phyloP scores from a whole-genome alignment of 306 rosid species.

The Casuarina cunninghamiana region DNA sequence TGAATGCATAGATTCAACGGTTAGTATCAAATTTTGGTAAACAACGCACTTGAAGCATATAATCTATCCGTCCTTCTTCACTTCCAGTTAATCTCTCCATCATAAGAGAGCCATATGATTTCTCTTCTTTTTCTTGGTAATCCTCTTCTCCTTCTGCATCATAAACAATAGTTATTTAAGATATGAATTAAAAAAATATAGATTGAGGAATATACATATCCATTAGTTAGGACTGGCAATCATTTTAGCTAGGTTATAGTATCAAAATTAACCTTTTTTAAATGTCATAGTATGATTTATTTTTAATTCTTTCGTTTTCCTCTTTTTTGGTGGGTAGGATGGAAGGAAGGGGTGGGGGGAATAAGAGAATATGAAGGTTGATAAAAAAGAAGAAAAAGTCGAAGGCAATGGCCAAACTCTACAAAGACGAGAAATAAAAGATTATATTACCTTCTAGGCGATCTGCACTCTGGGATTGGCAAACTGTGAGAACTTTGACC shows the following conservation, averaged over 20 bases:
- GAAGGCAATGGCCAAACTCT: not conserved
- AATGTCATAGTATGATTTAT: not conserved
- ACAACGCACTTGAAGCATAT: conserved; percentile 81
- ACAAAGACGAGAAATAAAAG: not conserved
- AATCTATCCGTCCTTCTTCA: conserved; percentile 76
- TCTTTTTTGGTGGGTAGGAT: not conserved
- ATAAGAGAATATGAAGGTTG: not conserved
- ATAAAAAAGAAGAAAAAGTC: not conserved
- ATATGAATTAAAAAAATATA: not conserved
- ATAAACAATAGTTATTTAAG: conserved; percentile 12
- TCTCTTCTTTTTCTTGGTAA: conserved; percentile 58
- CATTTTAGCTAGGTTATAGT: not conserved
- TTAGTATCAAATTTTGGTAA: conserved; percentile 16
- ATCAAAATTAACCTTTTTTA: not conserved
- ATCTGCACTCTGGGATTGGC: conserved; percentile 63
- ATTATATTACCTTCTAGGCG: conserved; percentile 52
- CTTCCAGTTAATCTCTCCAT: conserved; percentile 84
- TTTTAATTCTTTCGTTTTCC: not conserved
- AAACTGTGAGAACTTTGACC: conserved; percentile 82
- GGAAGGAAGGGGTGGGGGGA: not conserved
- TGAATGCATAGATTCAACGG: conserved; percentile 17
- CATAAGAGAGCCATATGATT: conserved; percentile 82
- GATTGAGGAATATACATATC: not conserved
- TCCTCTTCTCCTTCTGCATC: conserved; percentile 51
- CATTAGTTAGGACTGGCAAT: not conserved